Percentiles rank a stretch among this genome's conserved stretches.
Evolutionary conservation across 192 early-diverging fungal genomes (phyloP).

Genomic region (Endogone sp.): DNA sequence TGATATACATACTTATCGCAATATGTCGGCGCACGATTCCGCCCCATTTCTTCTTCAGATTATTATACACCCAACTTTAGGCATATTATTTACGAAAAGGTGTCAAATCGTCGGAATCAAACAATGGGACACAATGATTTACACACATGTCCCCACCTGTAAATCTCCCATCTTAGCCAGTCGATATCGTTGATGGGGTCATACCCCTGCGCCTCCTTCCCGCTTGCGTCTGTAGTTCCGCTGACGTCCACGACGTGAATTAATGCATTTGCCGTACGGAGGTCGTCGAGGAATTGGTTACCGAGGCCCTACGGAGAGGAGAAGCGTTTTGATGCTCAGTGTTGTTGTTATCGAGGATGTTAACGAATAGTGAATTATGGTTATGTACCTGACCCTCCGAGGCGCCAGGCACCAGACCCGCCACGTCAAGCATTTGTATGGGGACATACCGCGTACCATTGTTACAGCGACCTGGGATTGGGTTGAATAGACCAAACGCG

Average conservation of each 20-base stretch:
- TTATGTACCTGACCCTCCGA: slow-evolving; percentile 43
- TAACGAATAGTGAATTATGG: not conserved
- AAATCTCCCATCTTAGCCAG: slow-evolving; percentile 74
- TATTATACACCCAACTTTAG: slow-evolving; percentile 48
- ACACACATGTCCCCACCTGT: slow-evolving; percentile 52
- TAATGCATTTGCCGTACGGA: slow-evolving; percentile 70
- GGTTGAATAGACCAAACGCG: not conserved
- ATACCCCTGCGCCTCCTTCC: slow-evolving; percentile 75
- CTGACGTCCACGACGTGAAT: slow-evolving; percentile 86
- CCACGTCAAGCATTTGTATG: slow-evolving; percentile 74
- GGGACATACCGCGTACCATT: slow-evolving; percentile 66
- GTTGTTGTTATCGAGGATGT: no score
- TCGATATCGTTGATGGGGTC: slow-evolving; percentile 82
- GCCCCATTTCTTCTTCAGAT: slow-evolving; percentile 65
- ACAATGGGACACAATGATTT: no score
- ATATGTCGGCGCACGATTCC: slow-evolving; percentile 63
- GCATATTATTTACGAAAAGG: not conserved
- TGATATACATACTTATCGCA: slow-evolving; percentile 42
- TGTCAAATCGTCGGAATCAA: no score
- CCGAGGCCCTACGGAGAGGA: slow-evolving; percentile 49
- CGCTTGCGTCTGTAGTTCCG: slow-evolving; percentile 74
- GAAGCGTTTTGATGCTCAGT: no score
- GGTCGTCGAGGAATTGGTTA: slow-evolving; percentile 79
- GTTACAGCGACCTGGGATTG: slow-evolving; percentile 57
- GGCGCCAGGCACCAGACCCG: slow-evolving; percentile 81